Conservation (phyloP, 345 rosid species). For the Streptanthus diversifolius region DNA sequence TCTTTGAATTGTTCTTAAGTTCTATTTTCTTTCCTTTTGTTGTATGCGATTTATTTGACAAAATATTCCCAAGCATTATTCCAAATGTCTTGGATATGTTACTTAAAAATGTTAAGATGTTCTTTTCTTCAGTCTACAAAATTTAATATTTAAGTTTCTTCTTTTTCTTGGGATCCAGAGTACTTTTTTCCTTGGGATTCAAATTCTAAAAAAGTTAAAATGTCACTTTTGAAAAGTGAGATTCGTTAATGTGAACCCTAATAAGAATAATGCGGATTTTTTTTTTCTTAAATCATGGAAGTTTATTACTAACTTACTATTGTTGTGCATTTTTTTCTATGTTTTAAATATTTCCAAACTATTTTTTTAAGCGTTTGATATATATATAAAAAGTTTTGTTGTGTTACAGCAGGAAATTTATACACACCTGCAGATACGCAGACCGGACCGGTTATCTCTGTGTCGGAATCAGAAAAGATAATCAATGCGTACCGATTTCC, state of each 20-base stretch:
- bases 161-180: conserved; percentile 14
- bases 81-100: conserved; percentile 22
- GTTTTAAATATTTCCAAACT: not conserved
- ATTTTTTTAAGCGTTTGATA: not conserved
- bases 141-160: not conserved
- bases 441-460: conserved; percentile 37
- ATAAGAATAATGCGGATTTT: not conserved
- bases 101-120: not conserved
- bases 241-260: not conserved
- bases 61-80: not conserved
- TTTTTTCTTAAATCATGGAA: not conserved
- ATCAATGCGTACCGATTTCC: conserved; percentile 18
- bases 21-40: not conserved
- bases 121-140: not conserved
- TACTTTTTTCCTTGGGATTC: conserved; percentile 19
- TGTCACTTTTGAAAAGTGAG: conserved; percentile 24
- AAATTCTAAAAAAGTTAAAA: conserved; percentile 20
- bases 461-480: conserved; percentile 37
- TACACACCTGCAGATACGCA: conserved; percentile 31
- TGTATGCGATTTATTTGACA: not conserved
- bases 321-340: not conserved
- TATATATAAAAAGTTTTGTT: not conserved
- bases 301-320: not conserved
- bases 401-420: conserved; percentile 31
- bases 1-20: not conserved